Conservation (phyloP, 2,329 filamentous ascomycete genomes). For the Penicillium aurantiogriseum region DNA sequence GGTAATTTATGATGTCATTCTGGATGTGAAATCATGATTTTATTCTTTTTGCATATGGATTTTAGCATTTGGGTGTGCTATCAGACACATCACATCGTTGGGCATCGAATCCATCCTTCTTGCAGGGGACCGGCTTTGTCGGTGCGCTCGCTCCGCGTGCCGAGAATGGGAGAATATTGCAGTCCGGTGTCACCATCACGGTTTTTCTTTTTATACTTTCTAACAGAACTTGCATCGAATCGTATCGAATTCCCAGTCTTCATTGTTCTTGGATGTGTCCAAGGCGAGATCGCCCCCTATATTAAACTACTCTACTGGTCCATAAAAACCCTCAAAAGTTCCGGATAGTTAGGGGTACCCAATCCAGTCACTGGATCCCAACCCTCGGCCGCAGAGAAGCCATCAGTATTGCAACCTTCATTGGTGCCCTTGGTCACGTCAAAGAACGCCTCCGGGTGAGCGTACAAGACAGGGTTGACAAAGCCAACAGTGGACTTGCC, state of each 20-base stretch:
- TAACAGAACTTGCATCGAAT: not conserved
- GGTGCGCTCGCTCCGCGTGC: not conserved
- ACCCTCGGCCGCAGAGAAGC: slow-evolving; percentile 28
- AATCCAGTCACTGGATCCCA: slow-evolving; percentile 39
- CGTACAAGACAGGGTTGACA: slow-evolving; percentile 48
- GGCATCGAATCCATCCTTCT: too few species aligned
- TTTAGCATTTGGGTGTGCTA: too few species aligned
- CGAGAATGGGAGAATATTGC: not conserved
- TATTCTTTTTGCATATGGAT: not conserved
- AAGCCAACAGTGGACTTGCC: slow-evolving; percentile 55
- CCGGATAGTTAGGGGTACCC: slow-evolving; percentile 35
- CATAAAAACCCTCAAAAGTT: slow-evolving; percentile 36
- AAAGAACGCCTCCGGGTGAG: slow-evolving; percentile 32
- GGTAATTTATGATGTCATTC: not conserved
- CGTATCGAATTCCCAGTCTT: not conserved
- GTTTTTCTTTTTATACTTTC: not conserved
- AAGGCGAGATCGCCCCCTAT: not conserved
- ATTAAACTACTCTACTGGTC: slow-evolving; percentile 3
- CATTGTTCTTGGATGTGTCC: not conserved
- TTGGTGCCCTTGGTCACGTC: slow-evolving; percentile 35
- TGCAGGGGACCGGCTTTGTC: too few species aligned
- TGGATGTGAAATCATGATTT: not conserved
- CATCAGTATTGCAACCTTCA: slow-evolving; percentile 30
- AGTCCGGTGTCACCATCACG: not conserved
- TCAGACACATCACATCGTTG: too few species aligned